These are phyloP conservation scores for Fusarium buharicum DNA, from an alignment of 2,329 filamentous ascomycete species.

Conservation along the genomic window DNA sequence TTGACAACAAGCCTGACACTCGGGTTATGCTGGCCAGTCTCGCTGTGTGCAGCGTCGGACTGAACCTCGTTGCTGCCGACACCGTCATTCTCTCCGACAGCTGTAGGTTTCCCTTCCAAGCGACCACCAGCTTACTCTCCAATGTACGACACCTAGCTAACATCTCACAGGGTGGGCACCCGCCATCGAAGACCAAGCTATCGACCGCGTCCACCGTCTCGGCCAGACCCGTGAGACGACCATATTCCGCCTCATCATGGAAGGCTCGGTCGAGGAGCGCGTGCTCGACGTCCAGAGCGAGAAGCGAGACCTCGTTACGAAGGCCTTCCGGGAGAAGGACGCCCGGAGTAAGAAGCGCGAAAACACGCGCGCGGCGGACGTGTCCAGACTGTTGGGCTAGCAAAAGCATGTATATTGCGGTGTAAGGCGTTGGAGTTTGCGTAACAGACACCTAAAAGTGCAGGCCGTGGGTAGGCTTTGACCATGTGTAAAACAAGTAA, in stretches of 20 bases:
- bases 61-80: conserved; percentile 87
- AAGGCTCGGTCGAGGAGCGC: conserved; percentile 81
- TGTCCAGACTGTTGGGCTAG: conserved; percentile 59
- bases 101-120: conserved; percentile 57
- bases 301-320: conserved; percentile 80
- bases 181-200: conserved; percentile 90
- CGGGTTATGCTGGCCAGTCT: conserved; percentile 85
- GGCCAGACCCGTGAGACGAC: conserved; percentile 83
- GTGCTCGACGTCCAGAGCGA: conserved; percentile 81
- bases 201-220: conserved; percentile 87
- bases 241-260: conserved; percentile 84
- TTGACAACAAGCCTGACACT: conserved; percentile 74
- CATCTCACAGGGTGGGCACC: conserved; percentile 79
- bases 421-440: conserved; percentile 5
- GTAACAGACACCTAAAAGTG: conserved; percentile 8
- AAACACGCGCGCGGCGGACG: conserved; percentile 67
- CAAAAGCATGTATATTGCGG: background rate
- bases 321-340: conserved; percentile 80
- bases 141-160: conserved; percentile 13
- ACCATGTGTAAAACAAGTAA: background rate
- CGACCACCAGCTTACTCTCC: background rate
- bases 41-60: conserved; percentile 82
- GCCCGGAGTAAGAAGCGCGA: conserved; percentile 63
- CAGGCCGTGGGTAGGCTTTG: background rate
- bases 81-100: conserved; percentile 85